Base-by-base conservation (phyloP, 805 yeast genomes). In the Ogataea kodamae region DNA sequence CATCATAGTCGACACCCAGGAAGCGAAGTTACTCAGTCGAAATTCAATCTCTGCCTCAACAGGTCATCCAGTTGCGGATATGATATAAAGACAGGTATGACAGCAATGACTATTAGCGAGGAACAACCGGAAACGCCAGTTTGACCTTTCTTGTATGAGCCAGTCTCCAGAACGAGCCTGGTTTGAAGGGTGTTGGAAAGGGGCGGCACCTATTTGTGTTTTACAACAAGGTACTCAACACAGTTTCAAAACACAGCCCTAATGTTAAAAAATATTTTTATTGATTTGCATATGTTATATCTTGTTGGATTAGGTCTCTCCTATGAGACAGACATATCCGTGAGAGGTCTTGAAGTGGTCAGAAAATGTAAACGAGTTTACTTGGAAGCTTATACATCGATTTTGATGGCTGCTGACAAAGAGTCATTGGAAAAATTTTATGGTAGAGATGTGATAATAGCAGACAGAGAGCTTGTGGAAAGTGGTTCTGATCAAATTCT, bases 391-490 rank as follows among this genome's bases (percentile, higher is more conserved):
- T 90, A 90, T 61, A 90, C 98, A 3, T 83, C 95, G 23, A 90
- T 90, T 43, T 66, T 92, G 39, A 90, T 92, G 97, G 88, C 95
- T 9, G 95, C 97, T 3, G 76, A 82, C 43, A 67, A 77, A 54
- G 74, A 68, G 40, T 72, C 80, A 5, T 64, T 90, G 33, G 97
- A 89, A 55, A 71, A 73, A 48, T 86, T 82, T 50, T 90, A 90
- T 54, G 97, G 95, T 6, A 74, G 85, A 45, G 81, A 79, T 50
- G 81, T 90, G 11, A 78, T 82, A 22, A 62, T 90, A 30, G 98
- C 98, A 9, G 97, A 92, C 54, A 74, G 98, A 62, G 97, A 92
- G 54, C 67, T 90, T 48, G 98, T 90, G 14, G 98, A 90, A 55
- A 69, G 81, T 35, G 94, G 90, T 6, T 78, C 92, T 17, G 97